Evolutionary conservation across 345 rosid genomes (phyloP).

Genomic region (Populus euphratica): DNA sequence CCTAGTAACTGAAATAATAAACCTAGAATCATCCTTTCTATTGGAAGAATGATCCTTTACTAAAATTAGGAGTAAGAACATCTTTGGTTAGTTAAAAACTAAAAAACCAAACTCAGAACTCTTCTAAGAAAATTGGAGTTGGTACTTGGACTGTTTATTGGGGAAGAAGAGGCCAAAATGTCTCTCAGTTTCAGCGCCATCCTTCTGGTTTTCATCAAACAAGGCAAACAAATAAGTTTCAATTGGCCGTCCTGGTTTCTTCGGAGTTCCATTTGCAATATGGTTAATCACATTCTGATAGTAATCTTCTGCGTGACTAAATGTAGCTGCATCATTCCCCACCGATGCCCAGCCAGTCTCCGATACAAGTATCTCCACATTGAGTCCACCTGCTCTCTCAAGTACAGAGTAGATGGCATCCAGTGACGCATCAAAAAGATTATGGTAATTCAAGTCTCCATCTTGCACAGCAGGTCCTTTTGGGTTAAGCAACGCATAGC

Average conservation of each 20-base stretch:
- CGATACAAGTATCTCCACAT: background rate
- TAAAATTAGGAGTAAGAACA: background rate
- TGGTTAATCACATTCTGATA: slow-evolving; percentile 17
- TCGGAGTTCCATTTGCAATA: slow-evolving; percentile 28
- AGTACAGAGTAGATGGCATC: background rate
- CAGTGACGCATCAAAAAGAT: slow-evolving; percentile 5
- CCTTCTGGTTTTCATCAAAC: slow-evolving; percentile 25
- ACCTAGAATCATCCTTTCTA: no score
- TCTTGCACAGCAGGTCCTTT: background rate
- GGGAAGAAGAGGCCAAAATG: slow-evolving; percentile 23
- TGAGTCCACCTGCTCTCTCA: background rate
- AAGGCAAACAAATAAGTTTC: slow-evolving; percentile 19
- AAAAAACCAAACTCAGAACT: background rate
- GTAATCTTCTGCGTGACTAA: slow-evolving; percentile 20
- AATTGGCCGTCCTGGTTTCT: slow-evolving; percentile 9
- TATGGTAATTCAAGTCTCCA: background rate
- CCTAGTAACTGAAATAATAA: no score
- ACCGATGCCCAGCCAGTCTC: slow-evolving; percentile 10
- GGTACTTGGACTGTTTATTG: slow-evolving; percentile 15
- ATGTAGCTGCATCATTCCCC: background rate
- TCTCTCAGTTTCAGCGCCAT: slow-evolving; percentile 2
- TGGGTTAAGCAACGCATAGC: slow-evolving; percentile 1
- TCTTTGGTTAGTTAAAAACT: background rate
- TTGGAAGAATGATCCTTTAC: no score
- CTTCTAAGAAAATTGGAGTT: slow-evolving; percentile 1